These are phyloP conservation scores for Kodamaea sp. DNA, from an alignment of 1,139 yeast species.

Conservation along the genomic window DNA sequence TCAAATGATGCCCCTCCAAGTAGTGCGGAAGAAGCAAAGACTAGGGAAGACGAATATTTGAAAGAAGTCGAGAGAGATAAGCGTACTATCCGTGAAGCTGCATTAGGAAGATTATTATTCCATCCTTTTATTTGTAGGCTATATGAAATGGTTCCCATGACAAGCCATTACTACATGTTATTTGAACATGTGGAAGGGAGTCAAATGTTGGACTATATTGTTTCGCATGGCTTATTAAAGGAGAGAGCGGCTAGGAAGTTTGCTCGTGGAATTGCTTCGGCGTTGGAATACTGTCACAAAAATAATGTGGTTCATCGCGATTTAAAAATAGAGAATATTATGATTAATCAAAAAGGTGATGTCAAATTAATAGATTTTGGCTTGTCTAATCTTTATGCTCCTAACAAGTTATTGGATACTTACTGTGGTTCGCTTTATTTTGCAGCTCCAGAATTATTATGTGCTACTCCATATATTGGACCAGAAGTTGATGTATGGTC, in stretches of 20 bases:
- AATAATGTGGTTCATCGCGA: conserved; percentile 97
- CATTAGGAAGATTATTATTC: conserved; percentile 81
- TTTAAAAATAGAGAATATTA: conserved; percentile 90
- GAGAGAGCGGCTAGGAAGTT: conserved; percentile 94
- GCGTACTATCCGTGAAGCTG: conserved; percentile 92
- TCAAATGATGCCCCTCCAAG: conserved; percentile 62
- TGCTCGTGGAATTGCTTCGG: conserved; percentile 94
- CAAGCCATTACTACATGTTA: conserved; percentile 94
- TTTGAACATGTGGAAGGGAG: conserved; percentile 98
- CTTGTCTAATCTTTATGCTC: conserved; percentile 78
- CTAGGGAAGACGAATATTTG: conserved; percentile 70
- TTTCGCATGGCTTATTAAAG: conserved; percentile 90
- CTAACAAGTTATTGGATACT: conserved; percentile 72
- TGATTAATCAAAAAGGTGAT: conserved; percentile 92
- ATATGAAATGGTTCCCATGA: conserved; percentile 94
- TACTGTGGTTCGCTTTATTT: conserved; percentile 96
- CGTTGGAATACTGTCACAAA: conserved; percentile 87
- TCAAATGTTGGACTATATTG: conserved; percentile 95
- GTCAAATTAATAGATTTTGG: conserved; percentile 96
- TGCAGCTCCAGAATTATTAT: conserved; percentile 95
- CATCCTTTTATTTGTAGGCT: conserved; percentile 92
- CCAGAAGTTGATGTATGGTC: conserved; percentile 99
- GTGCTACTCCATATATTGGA: conserved; percentile 89
- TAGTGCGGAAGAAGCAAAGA: conserved; percentile 54
- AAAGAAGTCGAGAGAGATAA: conserved; percentile 89